Base-by-base conservation (phyloP, 2,329 filamentous ascomycete genomes). In the Helotiales sp. region DNA sequence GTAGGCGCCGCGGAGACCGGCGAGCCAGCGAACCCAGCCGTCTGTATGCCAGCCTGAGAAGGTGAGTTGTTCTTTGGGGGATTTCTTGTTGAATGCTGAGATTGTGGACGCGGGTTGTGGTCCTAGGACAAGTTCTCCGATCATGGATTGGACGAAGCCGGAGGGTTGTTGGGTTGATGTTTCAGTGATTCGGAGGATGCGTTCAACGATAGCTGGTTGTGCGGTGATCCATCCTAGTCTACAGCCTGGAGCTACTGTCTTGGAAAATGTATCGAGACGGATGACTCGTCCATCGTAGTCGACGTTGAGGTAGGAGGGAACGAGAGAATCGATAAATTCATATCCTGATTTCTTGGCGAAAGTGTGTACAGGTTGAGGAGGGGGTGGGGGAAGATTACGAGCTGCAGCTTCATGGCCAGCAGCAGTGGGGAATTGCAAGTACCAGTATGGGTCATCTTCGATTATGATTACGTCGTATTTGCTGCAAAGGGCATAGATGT, bases 361-460 rank as follows among this genome's bases (percentile, higher is more conserved):
- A 29, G 60, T 66, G 59, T 67, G 64, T 36, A 61, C 55, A 63
- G 65, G 53, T 49, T 58, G 44, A 19, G 57, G 24, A 12, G 57
- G 17, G 22, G 66, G 63, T 3, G 54, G 56, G 61, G 63, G 64
- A 53, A 73, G 77, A 55, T 75, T 74, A 51, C 72, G 69, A 7
- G 66, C 59, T 62, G 65, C 33, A 59, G 71, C 68, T 67, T 75
- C 69, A 58, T 66, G 59, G 57, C 67, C 47, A 31, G 77, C 82
- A 0, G 89, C 87, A 0, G 89, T 89, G 0, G 91, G 91, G 73
- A 85, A 97, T 72, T 97, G 93, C 8, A 98, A 80, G 72, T 95
- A 93, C 90, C 91, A 97, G 77, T 97, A 97, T 5, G 93, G 93
- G 62, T 97, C 93, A 67, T 98, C 93, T 73, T 98, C 93, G 61